Evolutionary conservation across 2,329 filamentous ascomycete species (phyloP), one percentile per base, ranked within the genome.

Genomic region (Aspergillus sp.): DNA sequence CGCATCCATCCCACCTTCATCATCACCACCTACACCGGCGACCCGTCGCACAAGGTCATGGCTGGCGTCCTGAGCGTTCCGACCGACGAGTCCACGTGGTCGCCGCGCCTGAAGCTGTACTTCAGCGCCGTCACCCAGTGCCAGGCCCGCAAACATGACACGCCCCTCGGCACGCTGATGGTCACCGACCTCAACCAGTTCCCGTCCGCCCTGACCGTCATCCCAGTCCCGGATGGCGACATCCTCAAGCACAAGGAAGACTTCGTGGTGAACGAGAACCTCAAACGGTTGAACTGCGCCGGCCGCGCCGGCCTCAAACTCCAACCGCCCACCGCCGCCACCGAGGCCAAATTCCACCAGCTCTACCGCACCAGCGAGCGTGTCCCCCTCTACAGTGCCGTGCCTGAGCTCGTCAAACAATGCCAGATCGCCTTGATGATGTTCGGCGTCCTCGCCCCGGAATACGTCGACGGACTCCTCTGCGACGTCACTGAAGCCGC

Each of bases 131-230:
- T 96, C 48, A 86, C 88, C 52, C 86, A 95, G 67, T 93, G 88
- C 63, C 89, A 96, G 78, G 91, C 92, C 1, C 82, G 90, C 40
- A 85, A 87, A 31, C 91, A 89, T 68, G 87, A 95, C 48, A 97
- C 93, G 0, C 79, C 83, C 1, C 75, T 95, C 13, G 94, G 94
- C 5, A 88, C 88, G 55, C 75, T 97, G 55, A 95, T 97, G 88
- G 87, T 97, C 53, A 97, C 94, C 4, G 97, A 97, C 68, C 77
- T 97, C 25, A 93, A 89, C 72, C 88, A 86, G 58, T 97, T 99
- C 58, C 93, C 94, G 3, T 96, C 92, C 0, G 88, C 90, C 0
- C 78, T 97, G 56, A 96, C 91, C 0, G 90, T 97, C n/a, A 95
- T 97, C 53, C 81, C 88, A 0, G 87, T 97, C 0, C 92, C 92